Conservation (phyloP, 768 basidiomycete species). For the Boletellus ananiceps region DNA sequence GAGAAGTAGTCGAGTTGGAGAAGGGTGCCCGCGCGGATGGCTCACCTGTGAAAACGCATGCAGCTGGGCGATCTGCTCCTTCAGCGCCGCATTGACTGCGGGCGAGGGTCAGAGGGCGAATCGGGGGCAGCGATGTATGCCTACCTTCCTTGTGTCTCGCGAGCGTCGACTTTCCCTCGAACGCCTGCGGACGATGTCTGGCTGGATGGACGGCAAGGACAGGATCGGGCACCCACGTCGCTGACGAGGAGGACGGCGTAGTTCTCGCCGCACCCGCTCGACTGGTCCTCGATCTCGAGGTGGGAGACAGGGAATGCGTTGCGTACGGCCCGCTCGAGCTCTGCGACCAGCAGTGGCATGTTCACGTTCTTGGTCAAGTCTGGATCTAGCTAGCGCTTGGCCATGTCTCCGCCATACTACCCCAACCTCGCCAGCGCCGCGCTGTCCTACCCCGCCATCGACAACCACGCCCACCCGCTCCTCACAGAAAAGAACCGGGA, state of each 20-base stretch:
- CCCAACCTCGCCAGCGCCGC: constrained; percentile 15
- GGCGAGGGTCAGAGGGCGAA: constrained; percentile 2
- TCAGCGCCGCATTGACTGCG: constrained; percentile 73
- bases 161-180: constrained; percentile 80
- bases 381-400: no score
- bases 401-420: constrained; percentile 15
- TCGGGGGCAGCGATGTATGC: constrained; percentile 16
- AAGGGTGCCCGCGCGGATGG: neutral
- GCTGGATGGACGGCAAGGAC: neutral
- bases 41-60: constrained; percentile 86
- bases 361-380: neutral
- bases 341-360: constrained; percentile 54
- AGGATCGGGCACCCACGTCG: constrained; percentile 42
- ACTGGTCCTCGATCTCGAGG: constrained; percentile 72
- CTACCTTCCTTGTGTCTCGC: constrained; percentile 66
- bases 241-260: constrained; percentile 75
- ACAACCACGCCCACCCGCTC: constrained; percentile 78
- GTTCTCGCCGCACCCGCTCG: constrained; percentile 77
- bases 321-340: constrained; percentile 61
- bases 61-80: constrained; percentile 70
- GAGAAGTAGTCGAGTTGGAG: neutral
- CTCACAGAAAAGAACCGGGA: constrained; percentile 44
- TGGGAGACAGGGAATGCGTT: constrained; percentile 58
- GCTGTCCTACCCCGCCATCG: constrained; percentile 52
- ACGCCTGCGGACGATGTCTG: constrained; percentile 42